Conservation (phyloP, 1,139 yeast genomes). For the Geotrichum klebahnii region DNA sequence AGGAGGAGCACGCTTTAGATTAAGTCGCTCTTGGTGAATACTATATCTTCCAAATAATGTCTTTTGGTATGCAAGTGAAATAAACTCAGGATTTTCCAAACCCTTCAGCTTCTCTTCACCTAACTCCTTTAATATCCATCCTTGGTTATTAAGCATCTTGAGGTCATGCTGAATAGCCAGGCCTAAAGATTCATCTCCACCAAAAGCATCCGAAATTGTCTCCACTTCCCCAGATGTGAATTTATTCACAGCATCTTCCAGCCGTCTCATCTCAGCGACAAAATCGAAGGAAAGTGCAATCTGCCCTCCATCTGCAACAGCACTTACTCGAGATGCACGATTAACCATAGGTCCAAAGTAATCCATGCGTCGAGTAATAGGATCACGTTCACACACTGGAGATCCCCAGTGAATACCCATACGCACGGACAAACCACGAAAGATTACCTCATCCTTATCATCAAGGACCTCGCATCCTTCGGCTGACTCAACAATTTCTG, state of each 20-base stretch:
- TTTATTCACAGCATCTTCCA: constrained; percentile 52
- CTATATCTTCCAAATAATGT: constrained; percentile 19
- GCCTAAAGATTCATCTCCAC: constrained; percentile 54
- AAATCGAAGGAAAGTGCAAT: constrained; percentile 82
- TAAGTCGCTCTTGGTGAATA: constrained; percentile 27
- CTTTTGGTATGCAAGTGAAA: constrained; percentile 74
- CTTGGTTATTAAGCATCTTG: constrained; percentile 60
- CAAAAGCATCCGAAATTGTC: constrained; percentile 56
- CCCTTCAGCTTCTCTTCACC: constrained; percentile 94
- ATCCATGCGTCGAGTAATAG: constrained; percentile 95
- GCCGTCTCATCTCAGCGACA: constrained; percentile 61
- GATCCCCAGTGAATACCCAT: constrained; percentile 99
- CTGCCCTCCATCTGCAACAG: constrained; percentile 98
- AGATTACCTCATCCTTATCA: constrained; percentile 55
- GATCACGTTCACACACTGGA: constrained; percentile 93
- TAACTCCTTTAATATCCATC: constrained; percentile 62
- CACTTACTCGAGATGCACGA: constrained; percentile 86
- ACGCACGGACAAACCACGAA: constrained; percentile 86
- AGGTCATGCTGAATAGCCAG: constrained; percentile 66
- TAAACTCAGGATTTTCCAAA: constrained; percentile 84
- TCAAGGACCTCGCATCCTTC: constrained; percentile 86
- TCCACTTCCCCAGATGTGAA: constrained; percentile 42
- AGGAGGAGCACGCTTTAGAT: constrained; percentile 36
- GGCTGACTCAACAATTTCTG: constrained; percentile 77
- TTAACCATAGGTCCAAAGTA: constrained; percentile 98